These are phyloP conservation scores for Blakeslea trispora DNA, from an alignment of 371 early-diverging fungal genomes.

Conservation along the genomic window DNA sequence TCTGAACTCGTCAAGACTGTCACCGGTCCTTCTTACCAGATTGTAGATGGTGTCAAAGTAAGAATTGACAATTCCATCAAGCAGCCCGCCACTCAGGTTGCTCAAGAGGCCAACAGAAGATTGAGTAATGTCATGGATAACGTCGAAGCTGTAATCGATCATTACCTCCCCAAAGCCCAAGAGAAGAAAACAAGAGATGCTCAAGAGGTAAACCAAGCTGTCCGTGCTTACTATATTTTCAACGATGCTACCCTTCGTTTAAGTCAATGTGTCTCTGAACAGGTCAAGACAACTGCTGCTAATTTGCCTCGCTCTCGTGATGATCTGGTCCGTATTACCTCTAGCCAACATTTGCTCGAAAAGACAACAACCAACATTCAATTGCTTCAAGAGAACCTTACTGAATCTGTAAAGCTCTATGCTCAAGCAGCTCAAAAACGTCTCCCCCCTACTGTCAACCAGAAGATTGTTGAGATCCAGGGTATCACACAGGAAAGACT, in stretches of 20 bases:
- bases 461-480: constrained; percentile 25
- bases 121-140: constrained; percentile 51
- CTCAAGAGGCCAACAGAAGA: constrained; percentile 51
- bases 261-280: constrained; percentile 31
- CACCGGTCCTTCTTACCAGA: constrained; percentile 32
- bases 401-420: constrained; percentile 30
- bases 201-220: constrained; percentile 42
- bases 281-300: constrained; percentile 24
- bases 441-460: constrained; percentile 36
- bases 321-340: constrained; percentile 34
- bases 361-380: constrained; percentile 34
- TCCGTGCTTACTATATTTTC: constrained; percentile 44
- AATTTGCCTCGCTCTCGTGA: constrained; percentile 39
- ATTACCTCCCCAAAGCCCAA: constrained; percentile 47
- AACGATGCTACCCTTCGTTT: constrained; percentile 37
- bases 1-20: constrained; percentile 60
- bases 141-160: constrained; percentile 51
- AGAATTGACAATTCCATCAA: constrained; percentile 49
- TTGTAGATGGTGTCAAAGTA: constrained; percentile 37
- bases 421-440: constrained; percentile 35
- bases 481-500: constrained; percentile 22
- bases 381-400: constrained; percentile 35
- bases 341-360: constrained; percentile 33
- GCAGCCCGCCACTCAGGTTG: constrained; percentile 46
- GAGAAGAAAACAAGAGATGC: constrained; percentile 31